Base-by-base conservation (phyloP, 2,329 filamentous ascomycete genomes). In the Trichoderma brevicompactum region DNA sequence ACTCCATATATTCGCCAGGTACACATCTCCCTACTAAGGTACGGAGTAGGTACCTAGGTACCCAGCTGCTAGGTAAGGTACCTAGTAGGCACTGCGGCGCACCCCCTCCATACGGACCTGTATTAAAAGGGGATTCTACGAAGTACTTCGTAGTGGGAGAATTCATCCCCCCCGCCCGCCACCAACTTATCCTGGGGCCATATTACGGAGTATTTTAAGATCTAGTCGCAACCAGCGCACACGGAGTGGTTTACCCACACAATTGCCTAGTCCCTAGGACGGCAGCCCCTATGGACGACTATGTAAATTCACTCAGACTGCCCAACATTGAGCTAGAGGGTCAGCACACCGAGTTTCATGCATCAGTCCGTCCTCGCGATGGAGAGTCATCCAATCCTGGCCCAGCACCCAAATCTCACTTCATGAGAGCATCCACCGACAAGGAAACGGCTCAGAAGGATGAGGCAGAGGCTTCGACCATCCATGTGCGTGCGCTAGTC, bases 321-420 rank as follows among this genome's bases (percentile, higher is more conserved):
- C 60, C 49, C 28, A 54, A 54, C 49, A 43, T 19, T 38, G 28
- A 38, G 49, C 49, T 46, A 63, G 60, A 54, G 32, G 32, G 59
- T n/a, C 38, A 10, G 49, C 46, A 19, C 38, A 41, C 17, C 19
- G 46, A 50, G 15, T 15, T 34, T 62, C 38, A 15, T 38, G 48
- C 59, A 43, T 62, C 59, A 36, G 46, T 46, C 32, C 32, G 7
- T 54, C 12, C 40, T 54, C 48, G 40, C 60, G 40, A 46, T 63
- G 60, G 40, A 52, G 49, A 54, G 19, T 36, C 49, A 7, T 54
- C 60, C n/a, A 44, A 54, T 28, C 40, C 23, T 34, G 86, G 87
- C 66, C 80, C 94, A 49, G 79, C 94, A 36, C 89, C 89, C 46
- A 86, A 85, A 69, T 81, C 46, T 43, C 36, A 52, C 59, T 92